A percentile compares a stretch with the other conserved stretches of the same genome.
phyloP scores from a whole-genome alignment of 23 red algal species.

The Chondrus crispus region DNA sequence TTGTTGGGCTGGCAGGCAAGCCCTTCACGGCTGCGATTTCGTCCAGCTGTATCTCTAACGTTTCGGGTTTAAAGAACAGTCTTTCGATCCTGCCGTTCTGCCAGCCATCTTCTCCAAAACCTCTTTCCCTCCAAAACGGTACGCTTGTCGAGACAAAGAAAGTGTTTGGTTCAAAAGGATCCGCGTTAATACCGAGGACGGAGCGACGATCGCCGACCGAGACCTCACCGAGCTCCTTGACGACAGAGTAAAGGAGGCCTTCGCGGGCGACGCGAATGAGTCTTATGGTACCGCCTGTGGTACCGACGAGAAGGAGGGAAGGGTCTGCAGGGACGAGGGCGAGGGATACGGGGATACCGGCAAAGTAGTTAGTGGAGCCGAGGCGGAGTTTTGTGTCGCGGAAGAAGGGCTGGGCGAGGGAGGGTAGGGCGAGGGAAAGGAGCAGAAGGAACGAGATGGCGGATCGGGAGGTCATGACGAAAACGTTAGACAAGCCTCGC shows the following conservation, averaged over 20 bases:
- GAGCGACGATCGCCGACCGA: neutral
- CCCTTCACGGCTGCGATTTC: neutral
- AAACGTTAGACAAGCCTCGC: too few species aligned
- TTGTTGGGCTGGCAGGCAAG: neutral
- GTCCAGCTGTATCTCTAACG: neutral
- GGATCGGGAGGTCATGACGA: too few species aligned
- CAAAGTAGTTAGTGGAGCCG: too few species aligned
- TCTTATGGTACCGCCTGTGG: neutral
- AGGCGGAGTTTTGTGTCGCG: too few species aligned
- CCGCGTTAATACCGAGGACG: neutral
- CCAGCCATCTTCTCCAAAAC: neutral
- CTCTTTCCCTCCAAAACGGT: neutral
- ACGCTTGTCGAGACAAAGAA: conserved; percentile 1
- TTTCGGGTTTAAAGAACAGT: neutral
- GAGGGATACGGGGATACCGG: too few species aligned
- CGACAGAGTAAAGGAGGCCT: neutral
- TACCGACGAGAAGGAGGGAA: conserved; percentile 8
- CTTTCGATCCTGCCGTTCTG: conserved; percentile 20
- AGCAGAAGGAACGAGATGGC: too few species aligned
- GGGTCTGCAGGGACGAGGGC: neutral
- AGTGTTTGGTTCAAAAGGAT: neutral
- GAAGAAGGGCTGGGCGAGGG: too few species aligned
- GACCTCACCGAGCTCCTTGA: neutral
- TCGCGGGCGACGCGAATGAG: neutral
- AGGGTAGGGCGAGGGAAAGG: too few species aligned